phyloP scores from a whole-genome alignment of 1,284 basidiomycete genomes.

The Leucoagaricus sp. region DNA sequence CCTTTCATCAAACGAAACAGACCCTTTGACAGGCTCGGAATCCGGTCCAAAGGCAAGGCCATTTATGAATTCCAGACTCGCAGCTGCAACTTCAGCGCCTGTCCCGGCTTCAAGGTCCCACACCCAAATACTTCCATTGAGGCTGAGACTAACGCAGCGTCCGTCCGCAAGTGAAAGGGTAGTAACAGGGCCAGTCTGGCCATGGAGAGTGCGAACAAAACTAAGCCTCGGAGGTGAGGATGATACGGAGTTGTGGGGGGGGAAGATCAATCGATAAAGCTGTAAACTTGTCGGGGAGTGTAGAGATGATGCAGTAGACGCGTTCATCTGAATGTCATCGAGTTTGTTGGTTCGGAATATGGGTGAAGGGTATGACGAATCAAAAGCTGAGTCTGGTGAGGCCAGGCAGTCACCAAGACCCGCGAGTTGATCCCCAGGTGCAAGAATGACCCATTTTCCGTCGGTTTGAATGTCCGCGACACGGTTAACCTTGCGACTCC shows the following conservation, averaged over 20 bases:
- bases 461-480: slow-evolving; percentile 76
- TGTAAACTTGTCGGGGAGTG: slow-evolving; percentile 62
- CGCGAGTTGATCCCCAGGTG: slow-evolving; percentile 47
- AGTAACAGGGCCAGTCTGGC: slow-evolving; percentile 64
- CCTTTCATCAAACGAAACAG: slow-evolving; percentile 74
- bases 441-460: slow-evolving; percentile 82
- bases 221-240: slow-evolving; percentile 57
- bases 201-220: slow-evolving; percentile 71
- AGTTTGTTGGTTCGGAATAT: slow-evolving; percentile 17
- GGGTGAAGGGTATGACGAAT: slow-evolving; percentile 28
- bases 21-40: slow-evolving; percentile 34
- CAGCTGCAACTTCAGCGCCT: slow-evolving; percentile 56
- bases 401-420: slow-evolving; percentile 20
- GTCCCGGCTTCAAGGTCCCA: slow-evolving; percentile 78
- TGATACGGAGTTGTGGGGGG: slow-evolving; percentile 46
- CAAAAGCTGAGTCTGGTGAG: slow-evolving; percentile 17
- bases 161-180: slow-evolving; percentile 75
- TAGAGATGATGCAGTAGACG: slow-evolving; percentile 26
- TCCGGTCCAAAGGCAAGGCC: slow-evolving; percentile 11
- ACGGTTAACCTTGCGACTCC: slow-evolving; percentile 67
- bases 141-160: slow-evolving; percentile 71
- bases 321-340: slow-evolving; percentile 12
- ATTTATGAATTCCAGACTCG: slow-evolving; percentile 23
- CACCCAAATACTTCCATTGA: slow-evolving; percentile 75
- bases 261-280: slow-evolving; percentile 71